These are phyloP conservation scores for Flaveria ramosissima DNA, from an alignment of 129 eudicot species.

Conservation along the genomic window DNA sequence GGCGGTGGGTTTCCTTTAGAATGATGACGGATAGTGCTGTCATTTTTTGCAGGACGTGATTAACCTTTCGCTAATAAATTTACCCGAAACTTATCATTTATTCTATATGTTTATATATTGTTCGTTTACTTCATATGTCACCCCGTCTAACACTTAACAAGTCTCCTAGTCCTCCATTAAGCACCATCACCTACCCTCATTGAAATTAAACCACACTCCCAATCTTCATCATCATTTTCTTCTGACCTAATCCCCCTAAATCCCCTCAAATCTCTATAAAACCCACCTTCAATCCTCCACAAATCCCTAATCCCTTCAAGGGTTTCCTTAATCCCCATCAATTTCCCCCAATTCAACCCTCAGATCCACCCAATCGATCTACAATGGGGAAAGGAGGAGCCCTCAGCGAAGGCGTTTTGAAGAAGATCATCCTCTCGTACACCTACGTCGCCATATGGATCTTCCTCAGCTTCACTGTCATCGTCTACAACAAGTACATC, in stretches of 20 bases:
- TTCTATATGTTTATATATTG: too few relatives aligned
- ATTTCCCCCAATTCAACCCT: not conserved
- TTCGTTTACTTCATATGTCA: not conserved
- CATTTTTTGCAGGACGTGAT: too few relatives aligned
- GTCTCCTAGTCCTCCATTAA: not conserved
- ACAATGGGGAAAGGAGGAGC: conserved; percentile 71
- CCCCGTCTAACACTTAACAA: not conserved
- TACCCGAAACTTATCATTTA: too few relatives aligned
- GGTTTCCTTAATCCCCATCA: not conserved
- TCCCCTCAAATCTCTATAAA: conserved; percentile 24
- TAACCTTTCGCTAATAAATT: too few relatives aligned
- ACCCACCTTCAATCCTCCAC: conserved; percentile 21
- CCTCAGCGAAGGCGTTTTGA: conserved; percentile 56
- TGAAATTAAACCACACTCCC: conserved; percentile 19
- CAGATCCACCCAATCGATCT: conserved; percentile 22
- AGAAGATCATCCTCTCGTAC: conserved; percentile 63
- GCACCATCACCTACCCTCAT: conserved; percentile 16
- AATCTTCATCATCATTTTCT: conserved; percentile 5
- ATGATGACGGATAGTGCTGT: too few relatives aligned
- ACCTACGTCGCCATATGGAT: conserved; percentile 75
- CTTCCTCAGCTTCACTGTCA: conserved; percentile 66
- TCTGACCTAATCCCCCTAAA: conserved; percentile 1
- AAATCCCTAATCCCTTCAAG: conserved; percentile 31
- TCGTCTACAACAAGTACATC: conserved; percentile 82
- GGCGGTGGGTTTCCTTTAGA: too few relatives aligned